Evolutionary conservation across 2,329 filamentous ascomycete species (phyloP).

Genomic region (Fusarium sp.): DNA sequence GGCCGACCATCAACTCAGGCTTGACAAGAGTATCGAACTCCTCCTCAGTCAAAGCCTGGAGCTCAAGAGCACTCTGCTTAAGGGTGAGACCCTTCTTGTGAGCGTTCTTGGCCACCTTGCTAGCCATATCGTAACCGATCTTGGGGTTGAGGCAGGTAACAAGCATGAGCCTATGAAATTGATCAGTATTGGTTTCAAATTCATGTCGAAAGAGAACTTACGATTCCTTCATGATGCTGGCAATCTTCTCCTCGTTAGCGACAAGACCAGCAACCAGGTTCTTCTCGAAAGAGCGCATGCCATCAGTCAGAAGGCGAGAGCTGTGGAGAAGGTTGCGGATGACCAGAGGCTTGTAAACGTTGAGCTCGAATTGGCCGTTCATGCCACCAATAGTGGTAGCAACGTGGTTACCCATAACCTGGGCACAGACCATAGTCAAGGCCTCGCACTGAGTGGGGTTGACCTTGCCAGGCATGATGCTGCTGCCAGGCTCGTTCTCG

Average conservation of each 20-base stretch:
- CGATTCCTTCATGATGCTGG: conserved; percentile 92
- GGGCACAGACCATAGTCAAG: conserved; percentile 95
- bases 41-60: conserved; percentile 86
- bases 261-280: conserved; percentile 89
- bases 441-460: conserved; percentile 99
- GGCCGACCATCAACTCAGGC: conserved; percentile 95
- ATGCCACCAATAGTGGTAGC: conserved; percentile 94
- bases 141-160: conserved; percentile 98
- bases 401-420: conserved; percentile 98
- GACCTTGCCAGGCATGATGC: conserved; percentile 99
- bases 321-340: conserved; percentile 97
- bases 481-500: conserved; percentile 97
- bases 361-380: conserved; percentile 98
- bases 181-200: conserved; percentile 17
- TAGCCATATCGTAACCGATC: conserved; percentile 97
- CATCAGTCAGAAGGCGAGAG: conserved; percentile 85
- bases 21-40: conserved; percentile 91
- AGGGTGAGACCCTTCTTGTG: conserved; percentile 98
- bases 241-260: conserved; percentile 94
- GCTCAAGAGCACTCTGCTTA: conserved; percentile 93
- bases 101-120: conserved; percentile 97
- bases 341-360: conserved; percentile 98
- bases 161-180: conserved; percentile 81
- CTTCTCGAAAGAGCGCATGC: conserved; percentile 95
- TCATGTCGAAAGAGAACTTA: conserved; percentile 58